phyloP scores from a whole-genome alignment of 169 alveolate genomes.

The Cryptosporidium canis region DNA sequence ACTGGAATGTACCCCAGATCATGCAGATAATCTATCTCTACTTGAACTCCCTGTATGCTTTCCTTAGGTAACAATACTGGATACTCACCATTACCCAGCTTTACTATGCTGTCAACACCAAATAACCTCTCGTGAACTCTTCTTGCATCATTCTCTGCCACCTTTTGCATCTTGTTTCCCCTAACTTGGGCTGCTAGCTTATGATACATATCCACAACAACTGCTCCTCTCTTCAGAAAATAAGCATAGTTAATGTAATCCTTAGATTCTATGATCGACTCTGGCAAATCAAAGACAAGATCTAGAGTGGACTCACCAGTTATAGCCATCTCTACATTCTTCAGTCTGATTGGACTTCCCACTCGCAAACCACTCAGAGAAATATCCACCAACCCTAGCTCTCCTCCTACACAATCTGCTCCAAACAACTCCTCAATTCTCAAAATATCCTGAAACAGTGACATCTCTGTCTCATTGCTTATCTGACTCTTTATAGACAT shows the following conservation, averaged over 20 bases:
- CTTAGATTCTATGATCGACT: not conserved
- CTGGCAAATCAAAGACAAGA: conserved; percentile 16
- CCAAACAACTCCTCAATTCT: conserved; percentile 7
- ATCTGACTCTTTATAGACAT: not conserved
- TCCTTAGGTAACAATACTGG: not conserved
- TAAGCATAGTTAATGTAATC: conserved; percentile 33
- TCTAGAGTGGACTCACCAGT: not conserved
- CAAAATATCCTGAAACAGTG: not conserved
- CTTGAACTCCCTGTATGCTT: not conserved
- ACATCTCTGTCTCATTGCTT: not conserved
- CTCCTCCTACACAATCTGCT: not conserved
- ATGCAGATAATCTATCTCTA: conserved; percentile 27
- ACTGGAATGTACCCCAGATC: conserved; percentile 48
- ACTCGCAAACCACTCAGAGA: not conserved
- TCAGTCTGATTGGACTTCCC: not conserved
- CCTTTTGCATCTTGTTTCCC: not conserved
- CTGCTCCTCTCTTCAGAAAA: conserved; percentile 42
- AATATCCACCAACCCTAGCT: not conserved
- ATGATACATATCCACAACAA: not conserved
- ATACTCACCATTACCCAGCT: not conserved
- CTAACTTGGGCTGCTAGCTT: not conserved
- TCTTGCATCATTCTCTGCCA: not conserved
- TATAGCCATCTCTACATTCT: not conserved
- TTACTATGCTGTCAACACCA: not conserved
- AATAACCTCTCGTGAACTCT: not conserved